phyloP scores from a whole-genome alignment of 768 basidiomycete genomes.

The Leccinum arenicola region DNA sequence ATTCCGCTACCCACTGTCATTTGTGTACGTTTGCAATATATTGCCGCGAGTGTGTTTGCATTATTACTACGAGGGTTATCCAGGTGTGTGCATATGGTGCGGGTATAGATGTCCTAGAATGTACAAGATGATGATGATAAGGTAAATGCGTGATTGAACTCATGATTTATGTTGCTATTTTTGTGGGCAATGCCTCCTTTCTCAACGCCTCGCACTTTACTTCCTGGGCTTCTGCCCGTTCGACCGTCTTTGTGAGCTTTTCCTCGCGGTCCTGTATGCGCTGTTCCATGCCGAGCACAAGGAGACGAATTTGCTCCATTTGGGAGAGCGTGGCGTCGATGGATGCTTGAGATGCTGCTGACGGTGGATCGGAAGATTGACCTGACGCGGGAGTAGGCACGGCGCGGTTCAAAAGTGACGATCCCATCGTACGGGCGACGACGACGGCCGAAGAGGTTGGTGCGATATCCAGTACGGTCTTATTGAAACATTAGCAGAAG shows the following conservation, averaged over 20 bases:
- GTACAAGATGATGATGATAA: constrained; percentile 18
- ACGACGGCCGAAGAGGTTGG: constrained; percentile 29
- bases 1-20: constrained; percentile 27
- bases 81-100: constrained; percentile 3
- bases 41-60: constrained; percentile 23
- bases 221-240: constrained; percentile 60
- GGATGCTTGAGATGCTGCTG: constrained; percentile 23
- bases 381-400: constrained; percentile 16
- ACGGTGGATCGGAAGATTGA: constrained; percentile 15
- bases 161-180: constrained; percentile 15
- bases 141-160: constrained; percentile 9
- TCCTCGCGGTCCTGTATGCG: constrained; percentile 61
- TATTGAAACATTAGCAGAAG: not conserved
- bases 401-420: constrained; percentile 26
- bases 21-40: constrained; percentile 30
- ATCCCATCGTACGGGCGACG: constrained; percentile 26
- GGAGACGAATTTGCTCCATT: constrained; percentile 64
- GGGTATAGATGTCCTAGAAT: constrained; percentile 23
- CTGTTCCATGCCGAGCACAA: constrained; percentile 77
- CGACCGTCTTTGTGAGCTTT: constrained; percentile 55
- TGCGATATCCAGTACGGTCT: constrained; percentile 37
- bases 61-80: constrained; percentile 6
- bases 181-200: constrained; percentile 35
- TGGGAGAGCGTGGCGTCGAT: constrained; percentile 50
- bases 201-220: constrained; percentile 48